A percentile compares a stretch with the other conserved stretches of the same genome.
Evolutionary conservation across 1,139 yeast genomes (phyloP).

Genomic region (Suhomyces coccinellae): DNA sequence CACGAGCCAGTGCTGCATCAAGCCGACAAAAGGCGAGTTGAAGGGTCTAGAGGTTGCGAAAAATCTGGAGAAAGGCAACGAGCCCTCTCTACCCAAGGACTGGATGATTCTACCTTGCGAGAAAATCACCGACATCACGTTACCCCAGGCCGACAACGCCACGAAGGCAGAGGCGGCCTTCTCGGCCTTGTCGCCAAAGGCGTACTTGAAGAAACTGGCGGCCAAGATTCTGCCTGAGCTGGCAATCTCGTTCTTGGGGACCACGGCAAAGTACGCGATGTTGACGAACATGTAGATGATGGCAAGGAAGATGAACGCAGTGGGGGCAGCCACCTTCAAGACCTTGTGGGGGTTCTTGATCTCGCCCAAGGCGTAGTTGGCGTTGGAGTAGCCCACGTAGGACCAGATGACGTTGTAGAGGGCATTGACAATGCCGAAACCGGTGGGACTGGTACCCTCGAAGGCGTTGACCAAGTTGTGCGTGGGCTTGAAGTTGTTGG

Average conservation of each 20-base stretch:
- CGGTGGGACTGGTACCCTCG: slow-evolving; percentile 59
- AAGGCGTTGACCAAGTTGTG: slow-evolving; percentile 66
- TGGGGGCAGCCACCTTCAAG: slow-evolving; percentile 46
- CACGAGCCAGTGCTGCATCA: slow-evolving; percentile 59
- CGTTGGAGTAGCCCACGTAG: slow-evolving; percentile 72
- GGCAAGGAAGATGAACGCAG: slow-evolving; percentile 59
- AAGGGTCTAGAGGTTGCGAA: slow-evolving; percentile 48
- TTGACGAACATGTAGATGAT: slow-evolving; percentile 67
- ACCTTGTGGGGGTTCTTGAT: slow-evolving; percentile 54
- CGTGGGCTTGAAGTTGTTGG: slow-evolving; percentile 48
- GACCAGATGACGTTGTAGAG: slow-evolving; percentile 83
- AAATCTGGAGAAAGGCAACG: slow-evolving; percentile 47
- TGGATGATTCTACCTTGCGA: slow-evolving; percentile 53
- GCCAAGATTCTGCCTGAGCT: slow-evolving; percentile 47
- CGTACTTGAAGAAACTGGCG: slow-evolving; percentile 47
- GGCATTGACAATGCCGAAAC: slow-evolving; percentile 76
- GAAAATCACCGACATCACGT: slow-evolving; percentile 49
- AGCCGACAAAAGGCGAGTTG: slow-evolving; percentile 52
- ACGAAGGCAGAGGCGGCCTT: slow-evolving; percentile 51
- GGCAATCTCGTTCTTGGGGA: slow-evolving; percentile 47
- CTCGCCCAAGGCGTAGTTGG: slow-evolving; percentile 81
- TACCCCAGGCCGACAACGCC: slow-evolving; percentile 52
- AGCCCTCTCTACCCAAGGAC: slow-evolving; percentile 51
- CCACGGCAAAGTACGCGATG: slow-evolving; percentile 59
- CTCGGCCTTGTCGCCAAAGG: slow-evolving; percentile 48